Base-by-base conservation (phyloP, 2,329 filamentous ascomycete genomes). In the Dothistroma pini region DNA sequence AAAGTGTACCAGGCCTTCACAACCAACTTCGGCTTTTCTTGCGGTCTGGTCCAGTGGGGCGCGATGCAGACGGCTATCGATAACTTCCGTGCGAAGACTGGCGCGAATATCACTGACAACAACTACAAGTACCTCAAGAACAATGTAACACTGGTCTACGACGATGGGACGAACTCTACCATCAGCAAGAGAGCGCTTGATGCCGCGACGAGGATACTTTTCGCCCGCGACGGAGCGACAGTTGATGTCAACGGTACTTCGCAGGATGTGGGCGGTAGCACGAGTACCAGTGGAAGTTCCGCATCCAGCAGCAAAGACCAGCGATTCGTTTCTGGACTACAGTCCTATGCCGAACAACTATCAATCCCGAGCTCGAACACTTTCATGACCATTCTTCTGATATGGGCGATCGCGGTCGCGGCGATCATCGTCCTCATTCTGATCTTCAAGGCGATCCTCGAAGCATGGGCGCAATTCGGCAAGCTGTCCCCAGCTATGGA, bases 1-100 rank as follows among this genome's bases (percentile, higher is more conserved):
- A 81, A 86, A 38, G 86, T 97, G 41, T 97, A 97, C 79, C 86
- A 88, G 68, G 93, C 87, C 74, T 99, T 96, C 77, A 81, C 89
- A 64, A 90, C 90, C 78, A 97, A 97, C 78, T 97, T 99, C 75
- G 93, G 83, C 52, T 97, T 97, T 80, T 93, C 91, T 66, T 89
- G 88, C 31, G 92, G 92, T 55, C 78, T 97, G 60, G 82, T 97
- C 59, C 85, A 89, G 7, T 97, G 91, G 91, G 84, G 82, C n/a
- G 78, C 81, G 51, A 85, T 97, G 80, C 91, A 97, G 76, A 78
- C 76, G 8, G 83, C 86, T 6, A 97, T 99, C 72, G 95, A 97
- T 78, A 82, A 80, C 72, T 96, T 99, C 78, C 86, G 95, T 58
- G 77, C 78, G 35, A 79, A 75, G 54, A 97, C 95, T 0, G 95